phyloP scores from a whole-genome alignment of 148 eudicot genomes.

The Cornus florida region DNA sequence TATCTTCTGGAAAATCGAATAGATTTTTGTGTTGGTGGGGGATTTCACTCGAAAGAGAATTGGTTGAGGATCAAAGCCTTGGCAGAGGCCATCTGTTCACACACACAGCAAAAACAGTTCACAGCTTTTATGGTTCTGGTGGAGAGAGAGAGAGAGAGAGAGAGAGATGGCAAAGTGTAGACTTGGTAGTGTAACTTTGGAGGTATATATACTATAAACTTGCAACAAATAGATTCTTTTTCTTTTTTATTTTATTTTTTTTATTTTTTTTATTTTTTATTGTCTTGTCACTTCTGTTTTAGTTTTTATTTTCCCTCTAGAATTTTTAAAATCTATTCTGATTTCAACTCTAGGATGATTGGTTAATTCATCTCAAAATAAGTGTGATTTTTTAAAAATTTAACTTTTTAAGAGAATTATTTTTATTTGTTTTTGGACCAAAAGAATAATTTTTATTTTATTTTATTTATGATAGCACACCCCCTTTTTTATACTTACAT shows the following conservation, averaged over 20 bases:
- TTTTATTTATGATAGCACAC: too few species aligned
- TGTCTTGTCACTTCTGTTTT: too few species aligned
- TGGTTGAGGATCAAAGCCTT: not conserved
- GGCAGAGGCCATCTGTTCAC: not conserved
- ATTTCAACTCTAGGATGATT: too few species aligned
- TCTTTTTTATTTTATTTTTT: not conserved
- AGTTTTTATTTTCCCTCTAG: too few species aligned
- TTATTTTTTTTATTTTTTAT: not conserved
- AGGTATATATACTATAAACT: not conserved
- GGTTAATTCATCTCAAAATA: too few species aligned
- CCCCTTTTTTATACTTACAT: too few species aligned
- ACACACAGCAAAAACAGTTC: conserved; percentile 1
- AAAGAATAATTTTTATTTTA: too few species aligned
- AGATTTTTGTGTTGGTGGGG: not conserved
- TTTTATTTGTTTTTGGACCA: too few species aligned
- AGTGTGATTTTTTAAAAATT: too few species aligned
- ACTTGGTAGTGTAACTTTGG: too few species aligned
- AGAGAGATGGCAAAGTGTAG: not conserved
- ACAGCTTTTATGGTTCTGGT: not conserved
- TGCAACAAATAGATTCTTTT: not conserved
- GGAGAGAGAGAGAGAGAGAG: not conserved
- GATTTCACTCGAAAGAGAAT: conserved; percentile 28
- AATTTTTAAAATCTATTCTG: too few species aligned
- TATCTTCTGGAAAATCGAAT: not conserved
- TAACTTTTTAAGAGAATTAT: too few species aligned